Percentiles rank a stretch among this genome's conserved stretches.
Conservation (phyloP, 192 early-diverging fungal genomes). For the Backusella morwellensis region DNA sequence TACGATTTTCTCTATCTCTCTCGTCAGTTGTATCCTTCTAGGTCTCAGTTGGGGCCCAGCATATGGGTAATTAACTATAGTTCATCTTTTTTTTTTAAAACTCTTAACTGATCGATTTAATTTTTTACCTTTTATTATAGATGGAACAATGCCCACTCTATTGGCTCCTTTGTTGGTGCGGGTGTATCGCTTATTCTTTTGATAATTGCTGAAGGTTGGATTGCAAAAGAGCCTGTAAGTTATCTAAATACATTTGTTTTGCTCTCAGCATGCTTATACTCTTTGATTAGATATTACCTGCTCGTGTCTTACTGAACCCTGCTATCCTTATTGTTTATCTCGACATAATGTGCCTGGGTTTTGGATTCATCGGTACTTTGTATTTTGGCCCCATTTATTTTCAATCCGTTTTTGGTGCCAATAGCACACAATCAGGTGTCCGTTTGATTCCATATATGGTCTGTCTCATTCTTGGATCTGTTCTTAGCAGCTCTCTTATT, state of each 20-base stretch:
- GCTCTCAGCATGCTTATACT: neutral
- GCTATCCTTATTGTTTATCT: constrained; percentile 48
- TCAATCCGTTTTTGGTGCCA: constrained; percentile 54
- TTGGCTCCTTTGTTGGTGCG: constrained; percentile 50
- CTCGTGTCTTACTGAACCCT: constrained; percentile 37
- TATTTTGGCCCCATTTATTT: constrained; percentile 70
- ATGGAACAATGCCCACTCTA: constrained; percentile 55
- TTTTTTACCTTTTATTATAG: constrained; percentile 2
- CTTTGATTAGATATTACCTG: constrained; percentile 31
- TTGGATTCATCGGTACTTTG: constrained; percentile 56
- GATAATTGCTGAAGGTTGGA: constrained; percentile 51
- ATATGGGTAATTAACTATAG: constrained; percentile 36
- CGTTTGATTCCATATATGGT: constrained; percentile 62
- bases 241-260: neutral
- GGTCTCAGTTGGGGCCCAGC: constrained; percentile 64
- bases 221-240: constrained; percentile 56
- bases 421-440: constrained; percentile 55
- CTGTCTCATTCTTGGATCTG: constrained; percentile 51
- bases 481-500: constrained; percentile 51
- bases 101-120: neutral
- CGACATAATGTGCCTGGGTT: constrained; percentile 41
- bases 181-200: constrained; percentile 38
- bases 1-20: constrained; percentile 45
- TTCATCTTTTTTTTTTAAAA: neutral
- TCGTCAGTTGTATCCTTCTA: constrained; percentile 54